Evolutionary conservation across 1,139 yeast genomes (phyloP), one percentile per base, ranked within the genome.

Genomic region (Lodderomyces pseudojiufengensis): DNA sequence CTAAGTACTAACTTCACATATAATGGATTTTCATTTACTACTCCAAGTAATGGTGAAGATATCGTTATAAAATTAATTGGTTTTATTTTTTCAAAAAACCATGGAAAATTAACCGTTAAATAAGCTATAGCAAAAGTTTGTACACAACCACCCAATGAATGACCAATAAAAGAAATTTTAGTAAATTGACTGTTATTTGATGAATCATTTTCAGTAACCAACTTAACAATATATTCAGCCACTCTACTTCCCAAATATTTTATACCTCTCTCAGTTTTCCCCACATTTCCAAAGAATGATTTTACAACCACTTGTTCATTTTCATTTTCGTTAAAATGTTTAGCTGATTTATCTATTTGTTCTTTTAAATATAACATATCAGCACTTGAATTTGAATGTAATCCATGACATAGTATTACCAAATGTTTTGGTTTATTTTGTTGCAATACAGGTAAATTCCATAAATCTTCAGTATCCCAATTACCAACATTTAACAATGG

Each of bases 41-140:
- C 79, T 0, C 98, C 99, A 11, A 94, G 62, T 45, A 90, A 63
- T 0, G 99, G 99, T 0, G 95, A 75, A 0, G 98, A 96, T 42
- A 92, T 50, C 0, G 95, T 71, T 22, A 92, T 73, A 55, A 88
- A 90, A 52, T 88, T 86, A n/a, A 80, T 70, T 0, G 97, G 97
- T 40, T 68, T 62, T 5, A 85, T 74, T 13, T 65, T 62, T 22
- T 73, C 52, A 47, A 92, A 87, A 43, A 84, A 78, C 65, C 80
- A 76, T 0, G 96, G 94, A 52, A 79, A 78, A 44, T 78, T 80
- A 35, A 74, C 70, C 33, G 57, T 53, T 12, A 61, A 72, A 54
- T 87, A 87, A 0, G 96, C 95, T 30, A 92, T 75, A 1, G 97
- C 94, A 65, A 87, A 92, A 0, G 94, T 78, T 58, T 92, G 97